These are phyloP conservation scores for Logfia minima DNA, from an alignment of 129 eudicot species.

Conservation along the genomic window DNA sequence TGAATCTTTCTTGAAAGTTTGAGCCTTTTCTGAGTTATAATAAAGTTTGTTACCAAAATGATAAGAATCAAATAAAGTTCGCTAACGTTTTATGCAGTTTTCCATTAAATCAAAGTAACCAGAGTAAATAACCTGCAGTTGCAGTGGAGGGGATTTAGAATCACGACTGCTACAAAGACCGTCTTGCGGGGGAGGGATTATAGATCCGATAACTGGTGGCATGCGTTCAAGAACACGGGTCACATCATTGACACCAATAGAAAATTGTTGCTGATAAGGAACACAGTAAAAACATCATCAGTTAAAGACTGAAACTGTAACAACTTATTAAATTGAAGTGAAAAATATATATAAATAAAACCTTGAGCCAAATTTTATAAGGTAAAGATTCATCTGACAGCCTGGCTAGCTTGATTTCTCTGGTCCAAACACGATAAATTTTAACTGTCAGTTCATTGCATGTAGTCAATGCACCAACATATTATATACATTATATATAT, in stretches of 20 bases:
- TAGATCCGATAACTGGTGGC: slow-evolving; percentile 37
- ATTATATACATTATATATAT: background rate
- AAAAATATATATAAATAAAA: slow-evolving; percentile 1
- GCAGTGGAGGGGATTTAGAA: slow-evolving; percentile 18
- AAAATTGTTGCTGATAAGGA: slow-evolving; percentile 63
- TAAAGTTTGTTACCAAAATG: background rate
- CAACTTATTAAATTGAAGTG: background rate
- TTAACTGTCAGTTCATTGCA: slow-evolving; percentile 2
- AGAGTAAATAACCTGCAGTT: slow-evolving; percentile 25
- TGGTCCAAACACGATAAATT: slow-evolving; percentile 28
- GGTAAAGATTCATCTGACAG: slow-evolving; percentile 44
- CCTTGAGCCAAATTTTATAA: slow-evolving; percentile 69
- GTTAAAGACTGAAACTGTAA: background rate
- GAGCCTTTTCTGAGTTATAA: background rate
- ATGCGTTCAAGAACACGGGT: slow-evolving; percentile 83
- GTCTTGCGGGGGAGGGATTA: slow-evolving; percentile 18
- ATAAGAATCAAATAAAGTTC: background rate
- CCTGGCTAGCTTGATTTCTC: slow-evolving; percentile 57
- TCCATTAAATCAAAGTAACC: background rate
- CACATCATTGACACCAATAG: slow-evolving; percentile 80
- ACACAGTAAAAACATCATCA: background rate
- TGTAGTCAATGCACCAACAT: background rate
- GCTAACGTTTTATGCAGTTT: background rate
- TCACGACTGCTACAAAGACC: background rate
- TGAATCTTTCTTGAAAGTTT: background rate